Conservation (phyloP, 371 early-diverging fungal genomes). For the Batkoa obscura region DNA sequence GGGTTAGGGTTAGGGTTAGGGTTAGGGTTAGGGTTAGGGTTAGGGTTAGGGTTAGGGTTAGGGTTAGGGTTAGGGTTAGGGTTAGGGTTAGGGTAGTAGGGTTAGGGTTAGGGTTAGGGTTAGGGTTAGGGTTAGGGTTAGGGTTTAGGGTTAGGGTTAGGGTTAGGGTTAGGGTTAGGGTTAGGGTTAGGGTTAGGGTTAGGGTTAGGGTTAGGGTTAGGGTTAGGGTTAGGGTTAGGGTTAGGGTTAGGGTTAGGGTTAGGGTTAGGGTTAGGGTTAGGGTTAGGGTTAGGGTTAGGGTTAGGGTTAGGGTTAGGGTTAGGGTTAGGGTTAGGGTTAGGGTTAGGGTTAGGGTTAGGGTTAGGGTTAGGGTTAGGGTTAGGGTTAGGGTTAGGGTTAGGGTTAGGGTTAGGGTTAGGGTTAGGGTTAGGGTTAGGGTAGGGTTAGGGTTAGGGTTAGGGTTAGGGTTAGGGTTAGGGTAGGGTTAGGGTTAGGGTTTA, state of each 20-base stretch:
- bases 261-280: background rate
- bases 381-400: constrained; percentile 4
- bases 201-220: constrained; percentile 4
- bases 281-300: background rate
- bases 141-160: constrained; percentile 2
- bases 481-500: constrained; percentile 7
- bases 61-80: constrained; percentile 7
- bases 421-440: constrained; percentile 1
- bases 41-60: constrained; percentile 7
- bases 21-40: constrained; percentile 4
- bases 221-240: constrained; percentile 7
- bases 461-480: constrained; percentile 8
- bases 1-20: background rate
- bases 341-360: constrained; percentile 3
- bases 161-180: constrained; percentile 1
- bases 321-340: constrained; percentile 3
- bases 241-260: constrained; percentile 6
- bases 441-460: constrained; percentile 7
- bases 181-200: constrained; percentile 1
- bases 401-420: background rate
- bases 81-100: constrained; percentile 5
- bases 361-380: constrained; percentile 1
- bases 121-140: constrained; percentile 7
- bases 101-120: constrained; percentile 7
- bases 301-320: background rate